Evolutionary conservation across 208 protist species (phyloP).

Genomic region (Leishmania martiniquensis): DNA sequence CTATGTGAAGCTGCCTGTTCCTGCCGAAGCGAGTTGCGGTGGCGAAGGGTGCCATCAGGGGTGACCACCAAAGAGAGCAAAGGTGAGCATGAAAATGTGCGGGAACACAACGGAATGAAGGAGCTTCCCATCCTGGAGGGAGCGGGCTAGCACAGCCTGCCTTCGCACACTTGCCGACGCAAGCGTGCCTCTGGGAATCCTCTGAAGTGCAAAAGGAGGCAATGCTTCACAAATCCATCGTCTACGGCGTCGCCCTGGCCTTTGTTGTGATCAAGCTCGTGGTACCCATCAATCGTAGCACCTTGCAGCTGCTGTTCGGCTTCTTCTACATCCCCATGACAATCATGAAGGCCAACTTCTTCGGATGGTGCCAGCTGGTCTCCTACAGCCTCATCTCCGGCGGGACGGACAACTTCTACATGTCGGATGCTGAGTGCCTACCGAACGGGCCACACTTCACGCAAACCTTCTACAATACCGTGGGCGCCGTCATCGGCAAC

Average conservation of each 20-base stretch:
- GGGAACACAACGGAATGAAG: not conserved
- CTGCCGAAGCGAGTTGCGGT: constrained; percentile 2
- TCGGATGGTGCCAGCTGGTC: constrained; percentile 38
- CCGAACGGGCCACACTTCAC: constrained; percentile 57
- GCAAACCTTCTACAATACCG: constrained; percentile 52
- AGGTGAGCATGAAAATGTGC: not conserved
- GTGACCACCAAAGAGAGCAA: not conserved
- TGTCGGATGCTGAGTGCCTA: constrained; percentile 32
- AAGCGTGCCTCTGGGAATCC: constrained; percentile 12
- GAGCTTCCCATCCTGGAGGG: not conserved
- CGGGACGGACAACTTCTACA: constrained; percentile 59
- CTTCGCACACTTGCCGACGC: not conserved
- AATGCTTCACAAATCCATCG: constrained; percentile 21
- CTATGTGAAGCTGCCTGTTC: constrained; percentile 26
- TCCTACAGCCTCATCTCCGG: constrained; percentile 48
- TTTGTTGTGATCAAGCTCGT: constrained; percentile 32
- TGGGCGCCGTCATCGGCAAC: constrained; percentile 42
- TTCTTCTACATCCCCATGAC: constrained; percentile 51
- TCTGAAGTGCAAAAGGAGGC: constrained; percentile 37
- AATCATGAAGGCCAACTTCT: constrained; percentile 60
- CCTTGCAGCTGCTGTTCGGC: constrained; percentile 36
- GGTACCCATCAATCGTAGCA: constrained; percentile 35
- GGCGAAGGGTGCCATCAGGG: not conserved
- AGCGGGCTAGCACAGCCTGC: not conserved
- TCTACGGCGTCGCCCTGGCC: constrained; percentile 46